A percentile compares a stretch with the other conserved stretches of the same genome.
Evolutionary conservation across 768 basidiomycete genomes (phyloP).

Genomic region (Wakefieldia striispora): DNA sequence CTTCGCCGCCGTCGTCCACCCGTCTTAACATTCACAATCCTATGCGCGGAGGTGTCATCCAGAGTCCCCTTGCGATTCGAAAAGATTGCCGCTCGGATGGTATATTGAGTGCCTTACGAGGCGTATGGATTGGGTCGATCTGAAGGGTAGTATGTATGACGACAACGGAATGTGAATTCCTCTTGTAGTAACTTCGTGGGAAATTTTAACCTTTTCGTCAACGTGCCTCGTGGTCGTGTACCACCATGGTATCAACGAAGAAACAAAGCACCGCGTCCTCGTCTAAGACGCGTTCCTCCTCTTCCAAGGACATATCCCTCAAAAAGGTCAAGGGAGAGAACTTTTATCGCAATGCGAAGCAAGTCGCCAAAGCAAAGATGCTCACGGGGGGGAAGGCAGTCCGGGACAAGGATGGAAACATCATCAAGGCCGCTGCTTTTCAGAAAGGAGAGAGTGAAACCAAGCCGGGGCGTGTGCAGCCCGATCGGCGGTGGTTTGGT

Average conservation of each 20-base stretch:
- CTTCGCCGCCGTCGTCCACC: too few species aligned
- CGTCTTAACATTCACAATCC: too few species aligned
- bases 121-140: too few species aligned
- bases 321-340: conserved; percentile 90
- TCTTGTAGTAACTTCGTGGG: conserved; percentile 4
- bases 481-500: conserved; percentile 98
- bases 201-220: not conserved
- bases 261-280: conserved; percentile 27
- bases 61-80: too few species aligned
- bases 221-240: too few species aligned
- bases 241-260: conserved; percentile 30
- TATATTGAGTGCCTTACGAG: too few species aligned
- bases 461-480: conserved; percentile 86
- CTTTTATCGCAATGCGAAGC: conserved; percentile 96
- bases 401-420: conserved; percentile 87
- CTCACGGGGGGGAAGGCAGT: conserved; percentile 89
- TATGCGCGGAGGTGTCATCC: too few species aligned
- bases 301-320: conserved; percentile 53
- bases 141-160: too few species aligned
- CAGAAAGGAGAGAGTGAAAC: conserved; percentile 95
- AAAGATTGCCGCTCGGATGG: too few species aligned
- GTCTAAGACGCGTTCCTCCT: conserved; percentile 38
- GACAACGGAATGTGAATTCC: too few species aligned
- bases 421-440: conserved; percentile 90
- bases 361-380: conserved; percentile 84